Evolutionary conservation across 2,329 filamentous ascomycete genomes (phyloP).

Genomic region (Nannizziopsis arthrosporioides): DNA sequence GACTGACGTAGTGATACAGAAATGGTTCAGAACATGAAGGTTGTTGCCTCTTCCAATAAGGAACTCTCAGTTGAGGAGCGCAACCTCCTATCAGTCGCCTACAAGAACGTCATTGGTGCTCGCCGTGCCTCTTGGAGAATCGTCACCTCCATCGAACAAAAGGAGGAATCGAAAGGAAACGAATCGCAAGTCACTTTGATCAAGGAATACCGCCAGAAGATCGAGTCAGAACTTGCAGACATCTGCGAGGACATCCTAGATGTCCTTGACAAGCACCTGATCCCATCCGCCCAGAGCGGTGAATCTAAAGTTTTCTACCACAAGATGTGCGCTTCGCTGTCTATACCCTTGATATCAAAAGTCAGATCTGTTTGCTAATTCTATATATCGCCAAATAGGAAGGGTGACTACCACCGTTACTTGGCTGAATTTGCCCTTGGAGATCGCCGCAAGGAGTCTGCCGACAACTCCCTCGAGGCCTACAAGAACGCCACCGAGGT

Average conservation of each 20-base stretch:
- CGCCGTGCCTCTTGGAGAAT: slow-evolving; percentile 97
- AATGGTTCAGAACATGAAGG: slow-evolving; percentile 99
- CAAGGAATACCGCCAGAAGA: slow-evolving; percentile 98
- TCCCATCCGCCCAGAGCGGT: slow-evolving; percentile 84
- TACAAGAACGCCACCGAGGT: slow-evolving; percentile 94
- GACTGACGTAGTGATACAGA: slow-evolving; percentile 45
- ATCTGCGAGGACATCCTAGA: slow-evolving; percentile 97
- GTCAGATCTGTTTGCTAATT: slow-evolving; percentile 5
- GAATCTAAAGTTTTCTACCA: slow-evolving; percentile 99
- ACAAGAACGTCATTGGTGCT: slow-evolving; percentile 98
- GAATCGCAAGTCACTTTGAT: slow-evolving; percentile 79
- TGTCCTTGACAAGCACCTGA: slow-evolving; percentile 85
- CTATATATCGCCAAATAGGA: slow-evolving; percentile 47
- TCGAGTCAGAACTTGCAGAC: slow-evolving; percentile 90
- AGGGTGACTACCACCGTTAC: slow-evolving; percentile 99
- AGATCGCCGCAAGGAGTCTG: slow-evolving; percentile 88
- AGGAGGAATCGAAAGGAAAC: slow-evolving; percentile 99
- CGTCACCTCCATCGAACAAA: slow-evolving; percentile 96
- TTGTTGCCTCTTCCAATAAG: slow-evolving; percentile 76
- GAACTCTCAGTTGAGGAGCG: slow-evolving; percentile 87
- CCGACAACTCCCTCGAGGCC: slow-evolving; percentile 87
- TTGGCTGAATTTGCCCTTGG: slow-evolving; percentile 92
- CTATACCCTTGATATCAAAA: slow-evolving; percentile 2
- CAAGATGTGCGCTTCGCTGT: slow-evolving; percentile 65
- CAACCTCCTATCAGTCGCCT: slow-evolving; percentile 92